Base-by-base conservation (phyloP, 164 flowering plant genomes). In the Amborella trichopoda region DNA sequence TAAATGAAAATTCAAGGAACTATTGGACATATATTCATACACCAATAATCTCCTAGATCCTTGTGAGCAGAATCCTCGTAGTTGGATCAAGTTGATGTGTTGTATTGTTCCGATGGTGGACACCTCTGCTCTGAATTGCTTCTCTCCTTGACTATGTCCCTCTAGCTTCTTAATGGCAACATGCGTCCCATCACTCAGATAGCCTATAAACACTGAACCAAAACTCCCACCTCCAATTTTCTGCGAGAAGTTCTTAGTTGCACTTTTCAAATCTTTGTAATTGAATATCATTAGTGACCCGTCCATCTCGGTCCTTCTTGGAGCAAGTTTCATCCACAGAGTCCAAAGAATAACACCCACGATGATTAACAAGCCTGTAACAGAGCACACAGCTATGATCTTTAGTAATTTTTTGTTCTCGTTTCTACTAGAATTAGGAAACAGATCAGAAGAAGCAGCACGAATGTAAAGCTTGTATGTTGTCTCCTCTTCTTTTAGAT, bases 171-270 rank as follows among this genome's bases (percentile, higher is more conserved):
- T 44, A 28, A 26, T 30, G 18, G 47, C 47, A 14, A 44, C 19
- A 13, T 6, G 18, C 16, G 47, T 18, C 6, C 28, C 24, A 44
- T 44, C 47, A 5, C 28, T 18, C 16, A 44, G n/a, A 44, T 28
- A 16, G 9, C 47, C 47, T 44, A 24, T 44, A 23, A 24, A 44
- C 16, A 44, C 47, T 14, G 47, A 44, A 44, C 47, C 47, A 20
- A 44, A 44, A 11, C 47, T 25, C 18, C 30, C 80, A 9, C 68
- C 76, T 12, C 78, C 80, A 13, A 75, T 45, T 19, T 65, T 72
- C 16, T 71, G 70, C 0, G 79, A 69, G 49, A 72, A 75, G 50
- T 65, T 69, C 61, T 63, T 72, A 16, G 80, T 75, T n/a, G 68
- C 75, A 16, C 10, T 52, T 39, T 61, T 66, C 39, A 78, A 46